Evolutionary conservation across 352 stramenopile genomes (phyloP).

Genomic region (Phytophthora macrochlamydospora): DNA sequence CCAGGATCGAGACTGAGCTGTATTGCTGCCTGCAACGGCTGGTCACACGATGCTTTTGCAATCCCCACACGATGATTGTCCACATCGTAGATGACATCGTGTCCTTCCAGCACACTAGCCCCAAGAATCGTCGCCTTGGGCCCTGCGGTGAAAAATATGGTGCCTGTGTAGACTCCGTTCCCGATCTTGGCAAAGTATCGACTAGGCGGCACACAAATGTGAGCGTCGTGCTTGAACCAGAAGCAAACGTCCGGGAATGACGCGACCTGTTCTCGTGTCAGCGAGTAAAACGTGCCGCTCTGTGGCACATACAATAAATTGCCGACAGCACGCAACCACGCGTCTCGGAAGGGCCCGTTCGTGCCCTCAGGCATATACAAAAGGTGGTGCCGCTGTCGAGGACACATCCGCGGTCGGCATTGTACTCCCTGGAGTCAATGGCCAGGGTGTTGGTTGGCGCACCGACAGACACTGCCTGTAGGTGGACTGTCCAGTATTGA

Average conservation of each 20-base stretch:
- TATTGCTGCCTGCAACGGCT: slow-evolving; percentile 30
- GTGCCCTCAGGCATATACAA: slow-evolving; percentile 62
- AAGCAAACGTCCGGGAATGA: slow-evolving; percentile 71
- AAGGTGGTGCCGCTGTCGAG: slow-evolving; percentile 86
- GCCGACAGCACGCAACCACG: slow-evolving; percentile 55
- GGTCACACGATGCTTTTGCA: slow-evolving; percentile 57
- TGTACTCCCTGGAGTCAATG: slow-evolving; percentile 50
- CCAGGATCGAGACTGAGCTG: slow-evolving; percentile 61
- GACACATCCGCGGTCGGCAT: slow-evolving; percentile 69
- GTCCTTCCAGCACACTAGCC: slow-evolving; percentile 60
- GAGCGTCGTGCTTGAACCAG: slow-evolving; percentile 61
- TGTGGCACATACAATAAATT: slow-evolving; percentile 45
- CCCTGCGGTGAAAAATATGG: slow-evolving; percentile 71
- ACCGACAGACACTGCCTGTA: slow-evolving; percentile 60
- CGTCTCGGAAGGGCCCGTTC: slow-evolving; percentile 42
- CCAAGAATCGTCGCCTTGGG: slow-evolving; percentile 75
- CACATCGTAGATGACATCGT: slow-evolving; percentile 85
- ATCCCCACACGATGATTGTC: slow-evolving; percentile 77
- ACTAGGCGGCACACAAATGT: slow-evolving; percentile 54
- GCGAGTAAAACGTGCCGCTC: slow-evolving; percentile 50
- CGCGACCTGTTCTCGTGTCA: slow-evolving; percentile 34
- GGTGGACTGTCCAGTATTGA: slow-evolving; percentile 81
- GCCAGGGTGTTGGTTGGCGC: slow-evolving; percentile 33
- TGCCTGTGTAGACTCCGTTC: slow-evolving; percentile 52
- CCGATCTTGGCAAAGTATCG: slow-evolving; percentile 57